Base-by-base conservation (phyloP, 2,329 filamentous ascomycete genomes). In the Diaporthe sp. region DNA sequence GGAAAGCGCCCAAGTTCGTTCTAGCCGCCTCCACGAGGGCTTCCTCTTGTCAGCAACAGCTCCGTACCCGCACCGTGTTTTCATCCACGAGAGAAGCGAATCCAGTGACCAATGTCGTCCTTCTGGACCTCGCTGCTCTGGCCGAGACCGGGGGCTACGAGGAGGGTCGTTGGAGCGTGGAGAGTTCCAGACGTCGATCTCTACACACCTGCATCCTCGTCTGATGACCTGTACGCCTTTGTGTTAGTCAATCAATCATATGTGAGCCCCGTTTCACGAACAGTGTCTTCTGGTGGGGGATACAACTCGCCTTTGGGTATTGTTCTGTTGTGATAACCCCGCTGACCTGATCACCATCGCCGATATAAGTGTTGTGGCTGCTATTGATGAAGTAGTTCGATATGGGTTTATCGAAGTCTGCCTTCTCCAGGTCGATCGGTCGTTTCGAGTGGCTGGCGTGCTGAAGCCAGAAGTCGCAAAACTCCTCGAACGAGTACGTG, bases 181-280 rank as follows among this genome's bases (percentile, higher is more conserved):
- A 9, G 95, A 94, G 83, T 98, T 94, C 94, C 96, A 98, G 6
- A 98, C 95, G 81, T 98, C 96, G 75, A 98, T 97, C 83, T 98
- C 96, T 61, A 98, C 95, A 81, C 95, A 98, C 77, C 96, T 92
- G 81, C 96, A 98, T 58, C 94, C 94, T 71, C 92, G 90, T 44
- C 90, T 87, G 17, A 98, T 71, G 39, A 77, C 75, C 75, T 76
- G n/a, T n/a, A 2, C 6, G 20, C 13, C 22, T 28, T 13, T 15
- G n/a, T 15, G 73, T 75, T 55, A 72, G 58, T 17, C 28, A 22
- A 25, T 15, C 4, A 31, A 25, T 15, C 4, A 31, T 15, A 17
- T 3, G 20, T 34, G 34, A 8, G 9, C 34, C 39, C 9, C 60
- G 15, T 17, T 28, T 17, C 20, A 42, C 25, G 3, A 55, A 22